Conservation (phyloP, 2,329 filamentous ascomycete species). For the Gremmenia infestans region DNA sequence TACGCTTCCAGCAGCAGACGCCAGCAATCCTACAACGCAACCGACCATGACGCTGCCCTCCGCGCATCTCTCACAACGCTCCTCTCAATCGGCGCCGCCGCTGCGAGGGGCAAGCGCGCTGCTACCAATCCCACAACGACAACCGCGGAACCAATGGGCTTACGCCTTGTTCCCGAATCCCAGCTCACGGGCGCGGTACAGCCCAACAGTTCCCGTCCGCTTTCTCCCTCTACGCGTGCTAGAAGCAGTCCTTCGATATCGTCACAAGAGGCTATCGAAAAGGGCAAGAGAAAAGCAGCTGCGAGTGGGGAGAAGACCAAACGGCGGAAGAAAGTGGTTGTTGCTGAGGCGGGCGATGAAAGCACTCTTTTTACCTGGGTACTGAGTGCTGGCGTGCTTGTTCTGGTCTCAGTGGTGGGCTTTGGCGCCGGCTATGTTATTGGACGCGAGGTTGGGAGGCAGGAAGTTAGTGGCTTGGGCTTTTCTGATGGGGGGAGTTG, state of each 20-base stretch:
- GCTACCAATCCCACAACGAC: constrained; percentile 21
- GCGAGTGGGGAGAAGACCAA: constrained; percentile 44
- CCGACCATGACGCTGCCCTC: constrained; percentile 88
- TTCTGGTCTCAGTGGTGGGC: constrained; percentile 62
- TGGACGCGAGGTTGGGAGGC: constrained; percentile 59
- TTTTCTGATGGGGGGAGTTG: constrained; percentile 19
- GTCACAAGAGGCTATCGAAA: constrained; percentile 35
- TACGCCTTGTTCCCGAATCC: constrained; percentile 56
- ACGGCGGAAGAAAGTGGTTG: constrained; percentile 32
- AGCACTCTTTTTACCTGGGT: constrained; percentile 60
- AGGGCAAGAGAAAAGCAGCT: constrained; percentile 45
- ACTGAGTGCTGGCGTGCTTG: constrained; percentile 61
- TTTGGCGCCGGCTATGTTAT: constrained; percentile 67
- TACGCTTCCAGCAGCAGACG: constrained; percentile 35
- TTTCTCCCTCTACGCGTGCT: constrained; percentile 22
- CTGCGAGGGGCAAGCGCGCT: constrained; percentile 69
- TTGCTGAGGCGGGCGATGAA: constrained; percentile 32
- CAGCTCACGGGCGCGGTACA: constrained; percentile 43
- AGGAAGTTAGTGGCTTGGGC: constrained; percentile 40
- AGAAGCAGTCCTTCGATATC: constrained; percentile 22
- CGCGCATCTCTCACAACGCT: constrained; percentile 91
- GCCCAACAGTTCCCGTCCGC: constrained; percentile 26
- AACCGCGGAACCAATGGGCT: constrained; percentile 39
- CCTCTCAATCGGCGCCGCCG: constrained; percentile 89
- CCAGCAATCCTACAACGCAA: constrained; percentile 55